A percentile compares a stretch with the other conserved stretches of the same genome.
phyloP scores from a whole-genome alignment of 73 alveolate species.

The Uronychia setigera region DNA sequence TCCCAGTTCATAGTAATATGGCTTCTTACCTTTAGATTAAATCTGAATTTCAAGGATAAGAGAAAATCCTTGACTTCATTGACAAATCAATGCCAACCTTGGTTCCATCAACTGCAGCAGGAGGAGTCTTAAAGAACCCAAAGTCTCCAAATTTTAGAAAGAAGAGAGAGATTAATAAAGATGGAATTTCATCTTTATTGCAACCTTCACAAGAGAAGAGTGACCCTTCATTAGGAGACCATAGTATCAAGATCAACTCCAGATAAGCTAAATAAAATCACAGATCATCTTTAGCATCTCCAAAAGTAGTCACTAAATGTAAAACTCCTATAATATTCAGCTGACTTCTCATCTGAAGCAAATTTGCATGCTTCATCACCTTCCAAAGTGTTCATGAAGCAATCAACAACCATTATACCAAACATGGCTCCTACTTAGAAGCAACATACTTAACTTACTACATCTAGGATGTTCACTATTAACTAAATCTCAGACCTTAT shows the following conservation, averaged over 20 bases:
- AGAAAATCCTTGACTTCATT: not conserved
- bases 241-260: no score
- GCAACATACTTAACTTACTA: not conserved
- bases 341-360: no score
- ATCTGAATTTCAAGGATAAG: not conserved
- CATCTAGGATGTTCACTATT: not conserved
- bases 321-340: no score
- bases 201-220: not conserved
- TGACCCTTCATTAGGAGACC: not conserved
- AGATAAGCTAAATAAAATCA: no score
- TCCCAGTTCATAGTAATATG: not conserved
- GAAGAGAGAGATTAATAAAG: no score
- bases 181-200: not conserved
- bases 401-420: no score
- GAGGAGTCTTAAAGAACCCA: not conserved
- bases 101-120: not conserved
- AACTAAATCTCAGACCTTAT: not conserved
- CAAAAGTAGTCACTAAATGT: no score
- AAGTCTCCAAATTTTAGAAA: no score
- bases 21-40: not conserved
- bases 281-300: no score
- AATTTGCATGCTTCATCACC: no score
- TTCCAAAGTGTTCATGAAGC: no score
- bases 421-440: not conserved
- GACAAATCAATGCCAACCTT: no score